Conservation (phyloP, 2,329 filamentous ascomycete genomes). For the Aspergillus niger region DNA sequence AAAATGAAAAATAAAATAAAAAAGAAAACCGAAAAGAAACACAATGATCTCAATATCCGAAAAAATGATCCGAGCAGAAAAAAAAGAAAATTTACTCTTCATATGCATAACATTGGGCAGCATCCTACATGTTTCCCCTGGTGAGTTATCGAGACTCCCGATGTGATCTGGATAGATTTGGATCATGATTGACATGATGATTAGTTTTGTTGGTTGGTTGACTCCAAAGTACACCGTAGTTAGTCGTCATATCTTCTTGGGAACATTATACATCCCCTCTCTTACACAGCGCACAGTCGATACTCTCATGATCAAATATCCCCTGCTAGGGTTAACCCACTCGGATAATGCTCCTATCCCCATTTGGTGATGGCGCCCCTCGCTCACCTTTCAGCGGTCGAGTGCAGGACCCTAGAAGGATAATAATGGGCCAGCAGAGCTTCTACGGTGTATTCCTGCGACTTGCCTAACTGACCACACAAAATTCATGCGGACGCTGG, state of each 20-base stretch:
- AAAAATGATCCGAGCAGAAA: not conserved
- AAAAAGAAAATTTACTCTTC: not conserved
- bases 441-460: not conserved
- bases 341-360: slow-evolving; percentile 18
- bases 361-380: slow-evolving; percentile 13
- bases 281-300: not conserved
- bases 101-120: slow-evolving; percentile 11
- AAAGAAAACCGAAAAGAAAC: not conserved
- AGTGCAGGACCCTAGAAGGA: slow-evolving; percentile 1
- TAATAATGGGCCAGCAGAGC: not conserved
- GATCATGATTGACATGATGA: not conserved
- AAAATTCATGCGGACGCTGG: not conserved
- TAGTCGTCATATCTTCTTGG: too few relatives aligned
- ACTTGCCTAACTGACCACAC: not conserved
- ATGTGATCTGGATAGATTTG: not conserved
- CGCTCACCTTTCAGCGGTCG: slow-evolving; percentile 9
- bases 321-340: slow-evolving; percentile 5
- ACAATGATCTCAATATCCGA: not conserved
- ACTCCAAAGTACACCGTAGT: too few relatives aligned
- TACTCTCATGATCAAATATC: not conserved
- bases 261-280: too few relatives aligned
- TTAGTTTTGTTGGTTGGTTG: not conserved
- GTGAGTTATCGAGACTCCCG: not conserved
- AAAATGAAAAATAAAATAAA: slow-evolving; percentile 1
- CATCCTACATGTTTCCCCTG: slow-evolving; percentile 10